phyloP scores from a whole-genome alignment of 2,329 filamentous ascomycete species.

The Helminthosporium solani region DNA sequence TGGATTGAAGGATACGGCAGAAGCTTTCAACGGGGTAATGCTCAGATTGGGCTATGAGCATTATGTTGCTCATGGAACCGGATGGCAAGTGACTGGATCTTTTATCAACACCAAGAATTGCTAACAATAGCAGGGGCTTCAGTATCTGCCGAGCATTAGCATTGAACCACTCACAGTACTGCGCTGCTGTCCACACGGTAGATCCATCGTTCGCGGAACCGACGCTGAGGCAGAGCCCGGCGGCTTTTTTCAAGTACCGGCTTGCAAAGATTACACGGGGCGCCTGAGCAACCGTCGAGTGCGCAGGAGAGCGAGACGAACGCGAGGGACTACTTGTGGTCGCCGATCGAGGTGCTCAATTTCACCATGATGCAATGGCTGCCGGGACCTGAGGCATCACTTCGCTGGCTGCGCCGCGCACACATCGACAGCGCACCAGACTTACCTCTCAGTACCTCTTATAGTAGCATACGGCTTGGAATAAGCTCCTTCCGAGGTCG shows the following conservation, averaged over 20 bases:
- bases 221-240: conserved; percentile 45
- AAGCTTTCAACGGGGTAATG: conserved; percentile 62
- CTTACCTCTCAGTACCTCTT: conserved; percentile 14
- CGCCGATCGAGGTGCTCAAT: conserved; percentile 57
- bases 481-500: conserved; percentile 41
- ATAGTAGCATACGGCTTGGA: conserved; percentile 39
- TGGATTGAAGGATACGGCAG: conserved; percentile 56
- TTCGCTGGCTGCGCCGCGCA: conserved; percentile 48
- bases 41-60: conserved; percentile 57
- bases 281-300: conserved; percentile 6
- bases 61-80: conserved; percentile 60
- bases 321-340: conserved; percentile 28
- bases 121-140: conserved; percentile 42
- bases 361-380: conserved; percentile 59
- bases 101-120: background rate
- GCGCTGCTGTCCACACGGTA: conserved; percentile 62
- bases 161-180: conserved; percentile 50
- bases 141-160: conserved; percentile 50
- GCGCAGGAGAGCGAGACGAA: conserved; percentile 17
- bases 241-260: conserved; percentile 58
- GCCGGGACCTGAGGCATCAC: conserved; percentile 54
- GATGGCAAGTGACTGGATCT: conserved; percentile 40
- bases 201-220: conserved; percentile 58
- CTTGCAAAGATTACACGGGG: conserved; percentile 48
- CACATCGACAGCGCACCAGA: conserved; percentile 21